Conservation (phyloP, 495 filamentous ascomycete genomes). For the Lophiotrema nucula region DNA sequence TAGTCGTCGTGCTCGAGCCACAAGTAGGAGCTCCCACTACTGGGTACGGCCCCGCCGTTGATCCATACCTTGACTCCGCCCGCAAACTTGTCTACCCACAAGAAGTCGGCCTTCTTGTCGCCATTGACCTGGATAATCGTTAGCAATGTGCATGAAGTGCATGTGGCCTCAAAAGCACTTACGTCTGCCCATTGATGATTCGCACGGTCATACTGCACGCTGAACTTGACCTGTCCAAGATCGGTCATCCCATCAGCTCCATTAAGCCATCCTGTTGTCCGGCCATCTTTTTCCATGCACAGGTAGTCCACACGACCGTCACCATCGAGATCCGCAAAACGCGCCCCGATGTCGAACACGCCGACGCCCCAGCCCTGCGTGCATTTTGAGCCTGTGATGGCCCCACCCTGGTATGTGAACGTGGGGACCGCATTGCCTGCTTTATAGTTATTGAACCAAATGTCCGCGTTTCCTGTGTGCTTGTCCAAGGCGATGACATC, state of each 20-base stretch:
- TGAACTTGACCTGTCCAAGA: conserved; percentile 16
- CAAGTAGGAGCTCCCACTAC: background rate
- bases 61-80: background rate
- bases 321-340: conserved; percentile 34
- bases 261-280: conserved; percentile 2
- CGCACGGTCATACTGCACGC: conserved; percentile 22
- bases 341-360: conserved; percentile 31
- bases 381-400: conserved; percentile 15
- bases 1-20: background rate
- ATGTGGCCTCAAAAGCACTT: background rate
- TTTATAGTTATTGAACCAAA: conserved; percentile 34
- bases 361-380: conserved; percentile 32
- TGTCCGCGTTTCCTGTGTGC: conserved; percentile 12
- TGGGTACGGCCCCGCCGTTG: background rate
- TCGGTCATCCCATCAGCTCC: background rate
- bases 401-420: background rate
- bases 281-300: background rate
- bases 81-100: conserved; percentile 3
- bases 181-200: conserved; percentile 36
- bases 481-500: conserved; percentile 36
- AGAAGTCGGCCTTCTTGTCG: conserved; percentile 31
- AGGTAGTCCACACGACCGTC: conserved; percentile 4
- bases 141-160: background rate
- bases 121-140: conserved; percentile 19
- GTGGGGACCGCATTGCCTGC: background rate